phyloP scores from a whole-genome alignment of 2,329 filamentous ascomycete genomes.

The Pseudogymnoascus sp. region DNA sequence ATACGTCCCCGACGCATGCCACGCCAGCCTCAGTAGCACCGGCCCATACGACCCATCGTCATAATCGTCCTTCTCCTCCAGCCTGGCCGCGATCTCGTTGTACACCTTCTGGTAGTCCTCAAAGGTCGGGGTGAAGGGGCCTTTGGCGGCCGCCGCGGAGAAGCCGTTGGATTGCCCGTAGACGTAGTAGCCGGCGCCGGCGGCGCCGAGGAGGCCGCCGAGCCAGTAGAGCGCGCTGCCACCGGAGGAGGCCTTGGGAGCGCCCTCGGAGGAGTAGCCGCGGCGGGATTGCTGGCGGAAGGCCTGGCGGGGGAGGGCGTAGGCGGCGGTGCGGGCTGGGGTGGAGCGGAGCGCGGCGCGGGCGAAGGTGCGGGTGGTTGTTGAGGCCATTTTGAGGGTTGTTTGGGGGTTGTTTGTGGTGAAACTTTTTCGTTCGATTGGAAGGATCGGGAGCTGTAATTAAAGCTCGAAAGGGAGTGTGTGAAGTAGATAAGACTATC shows the following conservation, averaged over 20 bases:
- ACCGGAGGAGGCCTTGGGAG: slow-evolving; percentile 35
- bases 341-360: slow-evolving; percentile 29
- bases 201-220: slow-evolving; percentile 47
- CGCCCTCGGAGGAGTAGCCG: slow-evolving; percentile 69
- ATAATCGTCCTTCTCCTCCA: slow-evolving; percentile 89
- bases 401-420: not conserved
- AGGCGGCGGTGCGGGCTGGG: slow-evolving; percentile 42
- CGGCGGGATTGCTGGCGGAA: slow-evolving; percentile 70
- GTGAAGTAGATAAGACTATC: not conserved
- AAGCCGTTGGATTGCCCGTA: slow-evolving; percentile 48
- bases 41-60: slow-evolving; percentile 95
- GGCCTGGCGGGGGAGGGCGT: slow-evolving; percentile 54
- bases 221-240: slow-evolving; percentile 47
- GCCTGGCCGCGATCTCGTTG: slow-evolving; percentile 67
- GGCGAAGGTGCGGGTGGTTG: slow-evolving; percentile 29
- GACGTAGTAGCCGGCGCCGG: slow-evolving; percentile 57
- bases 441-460: too few species aligned
- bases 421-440: not conserved
- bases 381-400: slow-evolving; percentile 29
- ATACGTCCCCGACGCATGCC: slow-evolving; percentile 90
- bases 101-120: slow-evolving; percentile 95
- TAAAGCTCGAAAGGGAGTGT: not conserved
- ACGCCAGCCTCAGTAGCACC: slow-evolving; percentile 80
- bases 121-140: slow-evolving; percentile 62
- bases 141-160: slow-evolving; percentile 36